phyloP scores from a whole-genome alignment of 129 eudicot genomes.

The Lonicera japonica region DNA sequence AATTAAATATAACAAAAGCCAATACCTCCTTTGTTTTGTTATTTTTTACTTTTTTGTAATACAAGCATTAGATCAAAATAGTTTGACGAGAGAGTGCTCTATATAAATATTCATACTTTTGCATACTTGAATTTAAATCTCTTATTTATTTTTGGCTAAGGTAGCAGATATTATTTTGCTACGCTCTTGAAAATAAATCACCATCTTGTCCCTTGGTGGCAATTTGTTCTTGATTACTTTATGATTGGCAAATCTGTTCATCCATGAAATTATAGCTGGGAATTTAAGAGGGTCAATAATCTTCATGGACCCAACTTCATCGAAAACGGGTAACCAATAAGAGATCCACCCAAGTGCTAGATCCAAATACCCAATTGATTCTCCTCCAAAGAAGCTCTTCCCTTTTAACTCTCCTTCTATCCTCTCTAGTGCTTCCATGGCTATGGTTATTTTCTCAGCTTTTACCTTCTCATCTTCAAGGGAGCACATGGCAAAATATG shows the following conservation, averaged over 20 bases:
- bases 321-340: conserved; percentile 13
- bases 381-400: conserved; percentile 29
- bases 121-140: too few relatives aligned
- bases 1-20: too few relatives aligned
- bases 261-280: conserved; percentile 22
- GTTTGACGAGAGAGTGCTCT: too few relatives aligned
- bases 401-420: conserved; percentile 17
- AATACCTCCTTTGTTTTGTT: too few relatives aligned
- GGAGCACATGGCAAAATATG: conserved; percentile 3
- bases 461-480: conserved; percentile 11
- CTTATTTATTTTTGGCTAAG: too few relatives aligned
- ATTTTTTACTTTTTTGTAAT: too few relatives aligned
- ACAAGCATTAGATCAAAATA: too few relatives aligned
- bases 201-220: conserved; percentile 17
- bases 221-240: conserved; percentile 13
- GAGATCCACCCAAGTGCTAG: conserved; percentile 18
- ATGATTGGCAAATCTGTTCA: conserved; percentile 10
- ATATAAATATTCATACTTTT: too few relatives aligned
- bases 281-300: conserved; percentile 20
- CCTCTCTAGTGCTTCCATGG: conserved; percentile 20
- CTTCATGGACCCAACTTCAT: conserved; percentile 12
- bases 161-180: not conserved
- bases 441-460: conserved; percentile 10
- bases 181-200: conserved; percentile 5
- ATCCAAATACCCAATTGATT: conserved; percentile 23